phyloP scores from a whole-genome alignment of 164 flowering plant species.

The Saururus chinensis region DNA sequence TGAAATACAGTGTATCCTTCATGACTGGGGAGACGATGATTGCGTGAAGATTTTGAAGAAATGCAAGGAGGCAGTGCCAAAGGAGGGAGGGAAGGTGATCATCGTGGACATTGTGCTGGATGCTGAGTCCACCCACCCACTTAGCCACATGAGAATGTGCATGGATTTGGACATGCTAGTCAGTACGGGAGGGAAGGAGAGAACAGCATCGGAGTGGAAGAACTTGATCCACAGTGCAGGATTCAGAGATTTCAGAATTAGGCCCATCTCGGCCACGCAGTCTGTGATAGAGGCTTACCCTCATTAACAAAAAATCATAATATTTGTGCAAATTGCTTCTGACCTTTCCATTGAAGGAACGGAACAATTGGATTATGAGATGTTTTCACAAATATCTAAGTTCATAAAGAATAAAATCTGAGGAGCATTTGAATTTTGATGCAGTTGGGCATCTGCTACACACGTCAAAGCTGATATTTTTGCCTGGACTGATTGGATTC shows the following conservation, averaged over 20 bases:
- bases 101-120: conserved; percentile 26
- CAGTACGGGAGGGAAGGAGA: conserved; percentile 22
- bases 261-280: conserved; percentile 16
- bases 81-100: conserved; percentile 26
- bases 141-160: conserved; percentile 2
- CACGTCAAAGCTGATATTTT: too few species aligned
- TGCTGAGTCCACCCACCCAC: conserved; percentile 3
- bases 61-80: conserved; percentile 28
- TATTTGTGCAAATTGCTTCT: not conserved
- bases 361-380: not conserved
- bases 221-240: conserved; percentile 26
- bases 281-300: conserved; percentile 20
- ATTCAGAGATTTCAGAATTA: conserved; percentile 19
- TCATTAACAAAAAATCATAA: not conserved
- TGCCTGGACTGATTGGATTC: too few species aligned
- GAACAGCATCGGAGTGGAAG: conserved; percentile 34
- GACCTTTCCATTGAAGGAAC: not conserved
- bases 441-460: too few species aligned
- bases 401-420: too few species aligned
- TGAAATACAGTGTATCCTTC: conserved; percentile 11
- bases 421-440: too few species aligned
- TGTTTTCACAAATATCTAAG: too few species aligned
- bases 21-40: conserved; percentile 25
- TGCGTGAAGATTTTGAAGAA: conserved; percentile 22
- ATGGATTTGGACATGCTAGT: conserved; percentile 32